Percentiles rank a stretch among this genome's conserved stretches.
phyloP scores from a whole-genome alignment of 352 stramenopile genomes.

The Thalassiosira hispida region DNA sequence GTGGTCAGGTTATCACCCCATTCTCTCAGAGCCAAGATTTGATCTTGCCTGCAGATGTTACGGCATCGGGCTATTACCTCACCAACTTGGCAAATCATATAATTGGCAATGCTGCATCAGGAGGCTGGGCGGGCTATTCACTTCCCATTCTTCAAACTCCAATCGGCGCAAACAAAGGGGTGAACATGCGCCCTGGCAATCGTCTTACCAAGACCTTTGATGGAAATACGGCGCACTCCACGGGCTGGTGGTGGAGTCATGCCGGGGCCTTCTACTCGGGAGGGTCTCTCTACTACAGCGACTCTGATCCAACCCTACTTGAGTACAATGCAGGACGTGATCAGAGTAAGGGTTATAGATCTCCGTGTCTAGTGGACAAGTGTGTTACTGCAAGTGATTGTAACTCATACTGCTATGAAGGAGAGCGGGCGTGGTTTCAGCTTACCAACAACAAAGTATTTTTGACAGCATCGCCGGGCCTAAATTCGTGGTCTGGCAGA shows the following conservation, averaged over 20 bases:
- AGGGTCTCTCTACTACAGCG: constrained; percentile 54
- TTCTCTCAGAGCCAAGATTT: constrained; percentile 31
- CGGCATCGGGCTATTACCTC: constrained; percentile 72
- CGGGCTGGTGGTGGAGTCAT: constrained; percentile 53
- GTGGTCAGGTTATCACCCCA: constrained; percentile 18
- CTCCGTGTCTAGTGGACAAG: constrained; percentile 37
- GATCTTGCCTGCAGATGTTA: constrained; percentile 64
- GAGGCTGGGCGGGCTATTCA: constrained; percentile 67
- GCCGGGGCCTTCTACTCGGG: constrained; percentile 53
- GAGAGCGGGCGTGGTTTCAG: constrained; percentile 19
- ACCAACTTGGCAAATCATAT: constrained; percentile 67
- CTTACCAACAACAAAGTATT: constrained; percentile 53
- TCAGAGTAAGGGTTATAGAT: constrained; percentile 13
- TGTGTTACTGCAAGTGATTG: constrained; percentile 13
- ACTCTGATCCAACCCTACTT: constrained; percentile 12
- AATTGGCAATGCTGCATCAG: constrained; percentile 66
- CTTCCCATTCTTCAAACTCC: constrained; percentile 51
- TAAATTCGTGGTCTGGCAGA: constrained; percentile 37
- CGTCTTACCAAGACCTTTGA: constrained; percentile 32
- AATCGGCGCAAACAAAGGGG: constrained; percentile 34
- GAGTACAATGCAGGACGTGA: constrained; percentile 51
- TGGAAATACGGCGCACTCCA: constrained; percentile 60
- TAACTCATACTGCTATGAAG: constrained; percentile 9
- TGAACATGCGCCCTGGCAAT: constrained; percentile 31
- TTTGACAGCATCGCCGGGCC: constrained; percentile 25